These are phyloP conservation scores for Phytophthora boehmeriae DNA, from an alignment of 352 stramenopile genomes.

Conservation along the genomic window DNA sequence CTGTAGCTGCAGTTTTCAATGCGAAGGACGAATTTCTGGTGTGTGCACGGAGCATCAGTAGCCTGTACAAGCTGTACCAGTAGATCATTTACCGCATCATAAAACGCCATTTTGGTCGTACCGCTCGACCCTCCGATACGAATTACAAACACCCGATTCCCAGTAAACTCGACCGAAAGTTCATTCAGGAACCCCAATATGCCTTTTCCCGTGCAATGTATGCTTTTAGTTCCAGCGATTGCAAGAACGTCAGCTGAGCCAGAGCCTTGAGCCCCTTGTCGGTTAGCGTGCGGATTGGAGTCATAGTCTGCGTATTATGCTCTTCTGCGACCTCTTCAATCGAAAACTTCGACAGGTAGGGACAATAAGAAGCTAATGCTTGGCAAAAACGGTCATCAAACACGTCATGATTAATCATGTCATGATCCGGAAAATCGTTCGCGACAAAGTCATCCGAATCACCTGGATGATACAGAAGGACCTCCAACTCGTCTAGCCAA, in stretches of 20 bases:
- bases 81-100: slow-evolving; percentile 22
- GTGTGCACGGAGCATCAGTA: slow-evolving; percentile 1
- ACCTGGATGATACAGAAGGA: slow-evolving; percentile 38
- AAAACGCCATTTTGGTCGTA: slow-evolving; percentile 35
- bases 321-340: neutral
- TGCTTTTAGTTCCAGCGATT: slow-evolving; percentile 29
- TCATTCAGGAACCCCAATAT: slow-evolving; percentile 41
- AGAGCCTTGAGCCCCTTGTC: slow-evolving; percentile 19
- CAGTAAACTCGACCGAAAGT: slow-evolving; percentile 24
- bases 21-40: slow-evolving; percentile 16
- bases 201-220: slow-evolving; percentile 39
- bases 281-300: neutral
- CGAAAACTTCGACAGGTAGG: neutral
- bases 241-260: slow-evolving; percentile 34
- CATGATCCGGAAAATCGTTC: neutral
- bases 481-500: slow-evolving; percentile 24
- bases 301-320: neutral
- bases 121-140: slow-evolving; percentile 22
- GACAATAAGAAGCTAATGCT: neutral
- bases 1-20: slow-evolving; percentile 23
- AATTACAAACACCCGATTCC: slow-evolving; percentile 38
- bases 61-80: slow-evolving; percentile 4
- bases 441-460: neutral
- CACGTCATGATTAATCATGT: slow-evolving; percentile 18
- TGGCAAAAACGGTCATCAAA: neutral